Evolutionary conservation across 1,284 basidiomycete species (phyloP).

Genomic region (Mycena sp.): DNA sequence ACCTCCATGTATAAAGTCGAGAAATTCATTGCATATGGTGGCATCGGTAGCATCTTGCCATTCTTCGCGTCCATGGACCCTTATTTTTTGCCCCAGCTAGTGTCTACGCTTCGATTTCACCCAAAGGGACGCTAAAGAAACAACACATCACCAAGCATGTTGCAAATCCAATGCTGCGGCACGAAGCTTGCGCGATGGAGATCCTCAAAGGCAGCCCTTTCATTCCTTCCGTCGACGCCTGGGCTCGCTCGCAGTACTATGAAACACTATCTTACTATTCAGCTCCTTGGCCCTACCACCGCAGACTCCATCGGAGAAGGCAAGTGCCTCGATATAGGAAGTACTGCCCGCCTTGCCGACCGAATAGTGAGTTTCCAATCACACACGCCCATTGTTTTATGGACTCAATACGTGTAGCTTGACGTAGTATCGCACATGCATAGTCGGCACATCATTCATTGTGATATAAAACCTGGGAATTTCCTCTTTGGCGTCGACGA

Average conservation of each 20-base stretch:
- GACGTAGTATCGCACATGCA: background rate
- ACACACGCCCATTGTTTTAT: no score
- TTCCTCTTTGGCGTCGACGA: background rate
- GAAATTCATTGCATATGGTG: background rate
- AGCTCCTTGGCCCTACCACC: background rate
- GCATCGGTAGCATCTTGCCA: background rate
- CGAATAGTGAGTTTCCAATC: background rate
- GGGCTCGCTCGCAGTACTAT: background rate
- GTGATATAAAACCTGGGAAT: background rate
- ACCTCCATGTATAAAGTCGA: background rate
- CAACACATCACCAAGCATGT: background rate
- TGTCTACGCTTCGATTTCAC: background rate
- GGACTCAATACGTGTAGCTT: background rate
- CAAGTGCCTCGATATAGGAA: background rate
- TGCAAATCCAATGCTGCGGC: background rate
- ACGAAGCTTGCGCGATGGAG: constrained; percentile 1
- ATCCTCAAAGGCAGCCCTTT: background rate
- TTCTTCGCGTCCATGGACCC: background rate
- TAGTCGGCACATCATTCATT: background rate
- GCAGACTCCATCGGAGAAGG: background rate
- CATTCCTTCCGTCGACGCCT: background rate
- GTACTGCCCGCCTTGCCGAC: background rate
- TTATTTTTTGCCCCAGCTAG: background rate
- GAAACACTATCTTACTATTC: background rate
- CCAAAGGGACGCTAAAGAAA: background rate